These are phyloP conservation scores for Neonectria neomacrospora DNA, from an alignment of 2,329 filamentous ascomycete genomes.

Conservation along the genomic window DNA sequence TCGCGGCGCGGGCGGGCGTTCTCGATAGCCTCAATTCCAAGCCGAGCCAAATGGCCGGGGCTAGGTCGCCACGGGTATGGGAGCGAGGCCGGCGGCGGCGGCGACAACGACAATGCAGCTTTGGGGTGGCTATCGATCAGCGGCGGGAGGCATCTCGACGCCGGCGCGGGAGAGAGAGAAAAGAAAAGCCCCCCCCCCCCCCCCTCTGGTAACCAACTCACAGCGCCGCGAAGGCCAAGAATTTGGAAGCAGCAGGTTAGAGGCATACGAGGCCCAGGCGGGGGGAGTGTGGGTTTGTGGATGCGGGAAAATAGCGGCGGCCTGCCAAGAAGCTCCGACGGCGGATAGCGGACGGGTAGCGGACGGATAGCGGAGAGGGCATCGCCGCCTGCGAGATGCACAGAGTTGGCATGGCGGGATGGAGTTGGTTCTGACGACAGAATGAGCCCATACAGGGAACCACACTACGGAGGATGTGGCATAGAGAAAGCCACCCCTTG, in stretches of 20 bases:
- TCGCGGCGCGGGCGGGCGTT: not conserved
- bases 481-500: too few relatives aligned
- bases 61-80: not conserved
- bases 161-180: too few relatives aligned
- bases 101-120: not conserved
- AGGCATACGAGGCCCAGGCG: constrained; percentile 20
- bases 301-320: constrained; percentile 11
- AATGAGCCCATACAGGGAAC: not conserved
- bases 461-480: not conserved
- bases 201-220: not conserved
- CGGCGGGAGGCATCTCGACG: not conserved
- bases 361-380: not conserved
- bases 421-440: too few relatives aligned
- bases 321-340: constrained; percentile 5
- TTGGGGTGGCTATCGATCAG: not conserved
- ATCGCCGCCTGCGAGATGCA: not conserved
- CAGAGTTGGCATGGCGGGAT: not conserved
- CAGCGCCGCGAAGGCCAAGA: not conserved
- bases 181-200: too few relatives aligned
- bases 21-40: not conserved
- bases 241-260: not conserved
- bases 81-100: not conserved
- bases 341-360: not conserved
- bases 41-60: not conserved
- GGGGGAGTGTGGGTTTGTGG: constrained; percentile 38